Evolutionary conservation across 192 early-diverging fungal species (phyloP).

Genomic region (Neocallimastix lanati): DNA sequence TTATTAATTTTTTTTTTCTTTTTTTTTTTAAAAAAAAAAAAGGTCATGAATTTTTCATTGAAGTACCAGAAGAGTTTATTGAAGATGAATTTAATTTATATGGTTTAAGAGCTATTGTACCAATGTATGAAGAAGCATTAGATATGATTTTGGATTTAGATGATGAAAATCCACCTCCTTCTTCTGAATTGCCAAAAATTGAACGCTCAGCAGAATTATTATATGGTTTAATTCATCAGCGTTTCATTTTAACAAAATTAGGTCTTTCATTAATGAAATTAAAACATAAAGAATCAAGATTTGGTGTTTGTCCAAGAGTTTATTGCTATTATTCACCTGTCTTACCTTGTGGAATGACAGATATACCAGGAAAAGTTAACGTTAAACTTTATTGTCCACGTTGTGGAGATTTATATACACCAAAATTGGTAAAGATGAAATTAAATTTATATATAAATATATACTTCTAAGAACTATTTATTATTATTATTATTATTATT

Average conservation of each 20-base stretch:
- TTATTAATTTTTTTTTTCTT: too few relatives aligned
- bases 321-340: constrained; percentile 40
- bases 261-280: constrained; percentile 66
- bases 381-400: constrained; percentile 49
- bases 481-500: too few relatives aligned
- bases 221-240: constrained; percentile 85
- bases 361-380: constrained; percentile 42
- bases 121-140: constrained; percentile 75
- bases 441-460: too few relatives aligned
- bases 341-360: constrained; percentile 52
- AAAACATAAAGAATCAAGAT: constrained; percentile 54
- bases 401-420: too few relatives aligned
- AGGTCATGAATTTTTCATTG: constrained; percentile 61
- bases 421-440: too few relatives aligned
- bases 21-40: too few relatives aligned
- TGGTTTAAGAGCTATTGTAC: constrained; percentile 63
- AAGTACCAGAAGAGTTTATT: constrained; percentile 62
- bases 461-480: too few relatives aligned
- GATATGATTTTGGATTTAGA: constrained; percentile 90
- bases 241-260: constrained; percentile 71
- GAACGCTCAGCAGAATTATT: constrained; percentile 77
- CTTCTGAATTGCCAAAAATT: constrained; percentile 48
- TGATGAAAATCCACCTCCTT: constrained; percentile 10
- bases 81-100: constrained; percentile 96
- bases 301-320: constrained; percentile 56